These are phyloP conservation scores for Wickerhamiella musiphila DNA, from an alignment of 805 yeast species.

Conservation along the genomic window DNA sequence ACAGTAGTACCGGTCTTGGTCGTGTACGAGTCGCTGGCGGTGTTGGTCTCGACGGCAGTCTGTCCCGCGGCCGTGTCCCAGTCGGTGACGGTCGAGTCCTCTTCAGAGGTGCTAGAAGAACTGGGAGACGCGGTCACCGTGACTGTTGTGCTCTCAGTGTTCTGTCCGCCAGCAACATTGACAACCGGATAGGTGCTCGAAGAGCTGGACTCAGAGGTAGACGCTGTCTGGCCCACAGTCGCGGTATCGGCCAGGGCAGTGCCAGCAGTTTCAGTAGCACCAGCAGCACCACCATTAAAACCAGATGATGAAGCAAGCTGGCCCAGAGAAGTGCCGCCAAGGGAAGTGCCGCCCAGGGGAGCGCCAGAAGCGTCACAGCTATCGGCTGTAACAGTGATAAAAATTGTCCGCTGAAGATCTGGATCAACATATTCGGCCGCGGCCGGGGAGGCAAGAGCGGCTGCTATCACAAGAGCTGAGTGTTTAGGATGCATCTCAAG, in stretches of 20 bases:
- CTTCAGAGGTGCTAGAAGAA: conserved; percentile 3
- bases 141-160: not conserved
- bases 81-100: conserved; percentile 7
- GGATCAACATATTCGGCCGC: conserved; percentile 13
- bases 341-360: no score
- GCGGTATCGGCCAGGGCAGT: no score
- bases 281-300: no score
- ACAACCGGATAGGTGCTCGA: conserved; percentile 15
- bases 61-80: conserved; percentile 9
- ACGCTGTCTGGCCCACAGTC: no score
- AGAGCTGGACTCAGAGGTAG: not conserved
- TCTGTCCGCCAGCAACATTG: conserved; percentile 12
- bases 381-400: conserved; percentile 14
- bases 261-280: no score
- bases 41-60: conserved; percentile 2
- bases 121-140: conserved; percentile 1
- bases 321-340: no score
- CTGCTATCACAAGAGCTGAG: not conserved
- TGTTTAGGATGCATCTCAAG: not conserved
- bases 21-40: conserved; percentile 6
- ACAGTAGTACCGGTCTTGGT: not conserved
- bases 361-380: conserved; percentile 7
- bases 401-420: conserved; percentile 13
- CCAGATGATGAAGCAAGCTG: no score
- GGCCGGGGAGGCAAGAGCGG: conserved; percentile 3